Base-by-base conservation (phyloP, 78 protist genomes). In the Dictyostelium intermedium region DNA sequence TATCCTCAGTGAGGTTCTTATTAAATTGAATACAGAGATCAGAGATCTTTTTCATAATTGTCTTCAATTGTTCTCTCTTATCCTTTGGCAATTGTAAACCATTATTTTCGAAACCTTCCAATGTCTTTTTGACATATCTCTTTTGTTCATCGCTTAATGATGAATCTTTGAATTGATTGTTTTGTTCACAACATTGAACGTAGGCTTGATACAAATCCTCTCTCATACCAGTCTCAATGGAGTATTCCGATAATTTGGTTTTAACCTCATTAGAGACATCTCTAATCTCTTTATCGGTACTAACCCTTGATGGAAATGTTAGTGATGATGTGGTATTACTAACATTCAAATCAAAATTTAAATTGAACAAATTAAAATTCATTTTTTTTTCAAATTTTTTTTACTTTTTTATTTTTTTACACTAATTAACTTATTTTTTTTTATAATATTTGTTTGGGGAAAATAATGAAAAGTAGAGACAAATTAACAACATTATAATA, bases 1-100 rank as follows among this genome's bases (percentile, higher is more conserved):
- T 74, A 73, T 97, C 98, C 20, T 97, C 98, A 3, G 95, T 85
- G 30, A 97, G 2, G 37, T 97, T 93, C 85, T 93, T 63, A 3
- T 53, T 7, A 47, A 91, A 97, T 63, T 69, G 6, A 9, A 80
- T 91, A 16, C 66, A 25, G 18, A 41, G 32, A 18, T 96, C 97
- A n/a, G 85, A 45, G 74, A 95, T 70, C 9, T 86, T 72, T 32
- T 37, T 94, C 92, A 96, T 91, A 72, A 95, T 66, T 7, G 16
- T 87, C 32, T 60, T 84, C 27, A 97, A 47, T 37, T 63, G 16
- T 16, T 96, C 96, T 47, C 97, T 73, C 7, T 37, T 34, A 14
- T 86, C 95, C 72, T 35, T 45, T 14, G 63, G 84, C 47, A 96
- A 76, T 69, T 87, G 92, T 18, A 97, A 50, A 79, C 98, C 98